A percentile compares a stretch with the other conserved stretches of the same genome.
Evolutionary conservation across 192 early-diverging fungal species (phyloP).

Genomic region (Coemansia sp.): DNA sequence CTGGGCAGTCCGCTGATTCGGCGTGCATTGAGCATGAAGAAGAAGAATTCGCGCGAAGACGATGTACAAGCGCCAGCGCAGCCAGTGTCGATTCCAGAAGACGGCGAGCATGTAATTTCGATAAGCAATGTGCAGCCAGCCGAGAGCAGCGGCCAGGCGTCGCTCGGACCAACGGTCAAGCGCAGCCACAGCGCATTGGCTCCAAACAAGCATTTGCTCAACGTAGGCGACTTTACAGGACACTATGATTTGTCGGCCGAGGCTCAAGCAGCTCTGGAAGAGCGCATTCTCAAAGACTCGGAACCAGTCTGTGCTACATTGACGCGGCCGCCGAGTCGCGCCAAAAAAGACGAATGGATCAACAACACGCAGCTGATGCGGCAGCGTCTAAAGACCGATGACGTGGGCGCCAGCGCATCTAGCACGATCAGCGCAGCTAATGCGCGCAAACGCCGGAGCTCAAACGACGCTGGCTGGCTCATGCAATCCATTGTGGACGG

Average conservation of each 20-base stretch:
- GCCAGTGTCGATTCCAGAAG: conserved; percentile 21
- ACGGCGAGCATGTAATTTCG: conserved; percentile 1
- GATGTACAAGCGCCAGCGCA: not conserved
- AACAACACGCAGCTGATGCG: conserved; percentile 42
- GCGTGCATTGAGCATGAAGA: conserved; percentile 45
- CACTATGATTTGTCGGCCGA: conserved; percentile 21
- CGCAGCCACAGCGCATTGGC: not conserved
- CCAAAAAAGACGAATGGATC: conserved; percentile 49
- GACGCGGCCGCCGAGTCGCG: conserved; percentile 5
- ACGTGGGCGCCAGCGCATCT: conserved; percentile 1
- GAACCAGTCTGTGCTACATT: not conserved
- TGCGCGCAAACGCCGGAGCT: conserved; percentile 10
- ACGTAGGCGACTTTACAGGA: not conserved
- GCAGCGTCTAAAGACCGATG: conserved; percentile 34
- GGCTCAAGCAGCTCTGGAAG: conserved; percentile 26
- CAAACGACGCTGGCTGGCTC: not conserved
- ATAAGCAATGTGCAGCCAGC: conserved; percentile 6
- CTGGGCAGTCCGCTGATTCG: conserved; percentile 39
- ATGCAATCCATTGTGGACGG: conserved; percentile 13
- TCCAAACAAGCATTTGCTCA: conserved; percentile 4
- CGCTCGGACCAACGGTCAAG: not conserved
- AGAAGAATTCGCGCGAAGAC: conserved; percentile 16
- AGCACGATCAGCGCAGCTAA: not conserved
- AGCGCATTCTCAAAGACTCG: conserved; percentile 12
- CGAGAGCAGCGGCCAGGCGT: not conserved